phyloP scores from a whole-genome alignment of 2,329 filamentous ascomycete species.

The Xylariaceae sp. region DNA sequence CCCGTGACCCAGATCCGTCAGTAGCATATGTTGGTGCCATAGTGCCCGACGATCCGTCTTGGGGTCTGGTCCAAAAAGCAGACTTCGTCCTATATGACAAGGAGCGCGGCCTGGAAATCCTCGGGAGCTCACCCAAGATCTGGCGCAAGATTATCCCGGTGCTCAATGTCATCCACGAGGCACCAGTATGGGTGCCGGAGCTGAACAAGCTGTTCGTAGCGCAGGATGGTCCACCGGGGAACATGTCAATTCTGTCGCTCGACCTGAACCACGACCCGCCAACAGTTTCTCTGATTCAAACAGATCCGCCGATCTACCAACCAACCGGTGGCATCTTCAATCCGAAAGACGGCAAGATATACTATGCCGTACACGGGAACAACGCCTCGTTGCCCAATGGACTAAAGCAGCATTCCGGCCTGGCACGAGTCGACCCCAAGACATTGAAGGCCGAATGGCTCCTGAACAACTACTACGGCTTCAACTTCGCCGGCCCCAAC shows the following conservation, averaged over 20 bases:
- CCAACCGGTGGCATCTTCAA: constrained; percentile 5
- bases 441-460: constrained; percentile 26
- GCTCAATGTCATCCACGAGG: constrained; percentile 9
- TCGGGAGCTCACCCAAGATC: constrained; percentile 2
- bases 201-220: constrained; percentile 9
- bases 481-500: constrained; percentile 36
- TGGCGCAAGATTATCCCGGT: constrained; percentile 1
- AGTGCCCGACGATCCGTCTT: constrained; percentile 4
- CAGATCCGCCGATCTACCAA: constrained; percentile 7
- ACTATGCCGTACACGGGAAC: constrained; percentile 6
- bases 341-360: constrained; percentile 9
- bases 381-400: constrained; percentile 8
- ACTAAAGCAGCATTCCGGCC: constrained; percentile 5
- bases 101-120: constrained; percentile 3
- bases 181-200: constrained; percentile 3
- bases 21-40: constrained; percentile 1
- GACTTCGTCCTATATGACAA: constrained; percentile 7
- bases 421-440: constrained; percentile 7
- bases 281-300: not conserved
- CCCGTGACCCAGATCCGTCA: constrained; percentile 1
- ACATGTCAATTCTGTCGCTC: constrained; percentile 4
- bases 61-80: constrained; percentile 5
- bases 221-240: constrained; percentile 6
- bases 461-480: constrained; percentile 33
- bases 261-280: constrained; percentile 8